Conservation (phyloP, 345 rosid species). For the Angophora floribunda region DNA sequence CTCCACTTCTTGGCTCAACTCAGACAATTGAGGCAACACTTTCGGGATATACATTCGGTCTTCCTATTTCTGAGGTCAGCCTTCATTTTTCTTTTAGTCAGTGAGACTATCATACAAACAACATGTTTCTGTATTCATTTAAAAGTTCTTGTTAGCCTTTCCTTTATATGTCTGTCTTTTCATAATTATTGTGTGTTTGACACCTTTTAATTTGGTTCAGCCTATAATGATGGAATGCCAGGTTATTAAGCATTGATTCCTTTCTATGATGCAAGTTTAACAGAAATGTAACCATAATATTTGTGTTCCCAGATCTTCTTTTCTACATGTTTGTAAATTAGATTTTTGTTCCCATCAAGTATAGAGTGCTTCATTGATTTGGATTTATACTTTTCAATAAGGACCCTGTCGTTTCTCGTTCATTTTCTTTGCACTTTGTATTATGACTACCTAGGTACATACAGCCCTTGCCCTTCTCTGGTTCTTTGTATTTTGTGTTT, state of each 20-base stretch:
- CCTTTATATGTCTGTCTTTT: neutral
- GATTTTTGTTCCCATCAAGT: neutral
- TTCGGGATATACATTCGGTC: conserved; percentile 83
- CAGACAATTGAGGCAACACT: conserved; percentile 73
- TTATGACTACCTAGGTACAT: neutral
- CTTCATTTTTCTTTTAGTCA: conserved; percentile 7
- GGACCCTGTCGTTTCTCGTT: neutral
- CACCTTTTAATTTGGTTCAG: neutral
- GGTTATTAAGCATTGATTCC: neutral
- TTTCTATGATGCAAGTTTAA: neutral
- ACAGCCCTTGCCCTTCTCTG: neutral
- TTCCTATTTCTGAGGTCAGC: conserved; percentile 92
- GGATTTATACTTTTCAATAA: neutral
- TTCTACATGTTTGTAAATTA: neutral
- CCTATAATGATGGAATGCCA: neutral
- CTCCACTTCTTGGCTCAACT: conserved; percentile 95
- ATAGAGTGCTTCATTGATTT: neutral
- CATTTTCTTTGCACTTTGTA: neutral
- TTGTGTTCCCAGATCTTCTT: neutral
- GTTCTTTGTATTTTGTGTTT: neutral
- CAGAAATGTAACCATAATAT: neutral
- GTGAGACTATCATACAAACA: neutral
- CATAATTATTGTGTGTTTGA: neutral
- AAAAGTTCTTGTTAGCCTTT: neutral
- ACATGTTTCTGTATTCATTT: neutral